These are phyloP conservation scores for Pythium oligandrum DNA, from an alignment of 352 stramenopile species.

Conservation along the genomic window DNA sequence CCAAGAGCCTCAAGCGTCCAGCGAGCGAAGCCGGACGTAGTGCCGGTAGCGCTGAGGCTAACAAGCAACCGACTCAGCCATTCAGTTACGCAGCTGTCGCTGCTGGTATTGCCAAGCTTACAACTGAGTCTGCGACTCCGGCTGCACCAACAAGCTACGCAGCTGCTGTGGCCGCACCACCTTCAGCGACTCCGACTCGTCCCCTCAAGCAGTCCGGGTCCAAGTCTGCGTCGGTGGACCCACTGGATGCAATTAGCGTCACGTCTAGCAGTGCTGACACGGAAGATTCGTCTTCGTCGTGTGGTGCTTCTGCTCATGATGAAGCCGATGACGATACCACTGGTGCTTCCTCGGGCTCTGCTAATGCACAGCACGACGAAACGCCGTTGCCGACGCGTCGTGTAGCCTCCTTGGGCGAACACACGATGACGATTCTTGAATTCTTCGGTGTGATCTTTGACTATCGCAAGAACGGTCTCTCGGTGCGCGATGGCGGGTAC, in stretches of 20 bases:
- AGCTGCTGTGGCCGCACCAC: conserved; percentile 46
- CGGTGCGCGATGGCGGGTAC: conserved; percentile 81
- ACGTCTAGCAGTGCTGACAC: conserved; percentile 79
- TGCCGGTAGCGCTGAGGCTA: neutral
- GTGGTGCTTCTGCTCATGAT: conserved; percentile 14
- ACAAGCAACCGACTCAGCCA: conserved; percentile 18
- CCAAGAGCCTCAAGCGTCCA: conserved; percentile 27
- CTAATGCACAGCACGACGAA: conserved; percentile 6
- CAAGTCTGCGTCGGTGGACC: neutral
- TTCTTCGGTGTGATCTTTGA: conserved; percentile 86
- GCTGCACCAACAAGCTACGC: conserved; percentile 56
- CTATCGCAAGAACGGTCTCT: conserved; percentile 79
- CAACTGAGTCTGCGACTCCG: conserved; percentile 9
- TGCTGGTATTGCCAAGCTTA: conserved; percentile 48
- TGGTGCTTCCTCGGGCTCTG: neutral
- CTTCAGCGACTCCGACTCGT: conserved; percentile 3
- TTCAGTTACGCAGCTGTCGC: conserved; percentile 76
- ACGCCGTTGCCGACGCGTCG: conserved; percentile 1
- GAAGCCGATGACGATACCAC: conserved; percentile 6
- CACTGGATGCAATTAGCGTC: conserved; percentile 56
- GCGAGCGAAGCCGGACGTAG: conserved; percentile 16
- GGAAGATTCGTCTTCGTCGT: conserved; percentile 45
- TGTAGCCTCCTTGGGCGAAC: conserved; percentile 46
- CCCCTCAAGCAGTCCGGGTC: neutral
- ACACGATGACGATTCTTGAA: conserved; percentile 76